Evolutionary conservation across 352 stramenopile genomes (phyloP).

Genomic region (Globisporangium lucens): DNA sequence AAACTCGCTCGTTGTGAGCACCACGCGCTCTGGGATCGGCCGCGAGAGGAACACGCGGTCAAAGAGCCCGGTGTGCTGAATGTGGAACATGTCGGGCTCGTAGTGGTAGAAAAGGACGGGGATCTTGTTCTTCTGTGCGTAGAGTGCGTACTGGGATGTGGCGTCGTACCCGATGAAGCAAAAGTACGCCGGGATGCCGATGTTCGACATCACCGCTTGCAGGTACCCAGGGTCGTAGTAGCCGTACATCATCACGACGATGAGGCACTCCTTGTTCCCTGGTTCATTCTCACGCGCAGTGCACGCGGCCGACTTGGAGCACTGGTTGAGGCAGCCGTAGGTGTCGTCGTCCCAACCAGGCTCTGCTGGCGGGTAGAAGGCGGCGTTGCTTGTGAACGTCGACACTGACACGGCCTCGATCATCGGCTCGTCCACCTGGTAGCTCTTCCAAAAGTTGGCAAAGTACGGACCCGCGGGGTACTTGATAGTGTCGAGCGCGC

Average conservation of each 20-base stretch:
- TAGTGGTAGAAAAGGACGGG: slow-evolving; percentile 48
- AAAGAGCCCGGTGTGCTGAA: slow-evolving; percentile 26
- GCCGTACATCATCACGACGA: slow-evolving; percentile 23
- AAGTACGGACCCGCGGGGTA: slow-evolving; percentile 16
- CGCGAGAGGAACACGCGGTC: slow-evolving; percentile 35
- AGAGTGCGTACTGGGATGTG: slow-evolving; percentile 8
- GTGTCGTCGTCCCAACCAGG: slow-evolving; percentile 21
- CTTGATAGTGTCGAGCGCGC: slow-evolving; percentile 15
- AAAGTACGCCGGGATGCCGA: slow-evolving; percentile 29
- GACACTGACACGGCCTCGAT: slow-evolving; percentile 18
- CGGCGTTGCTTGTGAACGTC: neutral
- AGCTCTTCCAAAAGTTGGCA: slow-evolving; percentile 45
- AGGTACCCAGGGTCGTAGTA: slow-evolving; percentile 23
- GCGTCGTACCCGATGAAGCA: slow-evolving; percentile 26
- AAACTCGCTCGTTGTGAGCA: slow-evolving; percentile 20
- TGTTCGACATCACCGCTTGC: slow-evolving; percentile 25
- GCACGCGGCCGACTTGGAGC: slow-evolving; percentile 26
- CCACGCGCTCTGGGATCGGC: slow-evolving; percentile 13
- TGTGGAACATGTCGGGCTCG: slow-evolving; percentile 44
- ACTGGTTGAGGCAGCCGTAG: slow-evolving; percentile 34
- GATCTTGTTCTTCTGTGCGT: slow-evolving; percentile 1
- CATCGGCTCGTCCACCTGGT: slow-evolving; percentile 24
- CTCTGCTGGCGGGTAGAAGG: slow-evolving; percentile 21
- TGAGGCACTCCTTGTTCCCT: slow-evolving; percentile 16
- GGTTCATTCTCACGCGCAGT: slow-evolving; percentile 10